Evolutionary conservation across 225 moss, liverwort and hornwort genomes (phyloP), one percentile per base, ranked within the genome.

Genomic region (Marchantia polymorpha): DNA sequence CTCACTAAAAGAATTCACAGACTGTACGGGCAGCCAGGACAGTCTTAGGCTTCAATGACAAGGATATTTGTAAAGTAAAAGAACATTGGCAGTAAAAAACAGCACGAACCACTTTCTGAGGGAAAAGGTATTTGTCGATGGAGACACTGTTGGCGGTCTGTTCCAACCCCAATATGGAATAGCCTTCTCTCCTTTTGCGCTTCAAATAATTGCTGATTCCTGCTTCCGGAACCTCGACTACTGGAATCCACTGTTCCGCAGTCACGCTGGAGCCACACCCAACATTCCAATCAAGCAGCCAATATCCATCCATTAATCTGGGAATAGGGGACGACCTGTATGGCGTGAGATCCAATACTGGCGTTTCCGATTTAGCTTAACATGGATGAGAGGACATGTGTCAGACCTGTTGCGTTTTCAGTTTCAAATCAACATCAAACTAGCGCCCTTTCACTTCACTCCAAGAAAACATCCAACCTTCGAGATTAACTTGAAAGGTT

Each of bases 141-240:
- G 78, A 80, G 54, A 86, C 67, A 77, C 92, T 92, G 69, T 86
- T 77, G 52, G 83, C 83, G 71, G 87, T 92, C 78, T 87, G 91
- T 69, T 89, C 91, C 82, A 96, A 79, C 52, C 93, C 92, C 82
- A 92, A 47, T 59, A 92, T 69, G 54, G 86, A 75, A 78, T 88
- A 91, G 7, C 92, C 96, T 76, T 92, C 87, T 63, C 81, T 88
- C 82, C 80, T 90, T 80, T 89, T 91, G 13, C 52, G 81, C 55
- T 84, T 82, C 9, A 93, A 84, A 73, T 87, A 93, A 27, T 84
- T 84, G 74, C 51, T 74, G 67, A 94, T 78, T 77, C 80, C 87
- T 52, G 82, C 85, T 79, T 94, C 90, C 78, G 85, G 82, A 58
- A 89, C 80, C 81, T 96, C 90, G 63, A 89, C 78, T 12, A 86